Conservation (phyloP, 108 stramenopile genomes). For the Pseudonitzschia pungens region DNA sequence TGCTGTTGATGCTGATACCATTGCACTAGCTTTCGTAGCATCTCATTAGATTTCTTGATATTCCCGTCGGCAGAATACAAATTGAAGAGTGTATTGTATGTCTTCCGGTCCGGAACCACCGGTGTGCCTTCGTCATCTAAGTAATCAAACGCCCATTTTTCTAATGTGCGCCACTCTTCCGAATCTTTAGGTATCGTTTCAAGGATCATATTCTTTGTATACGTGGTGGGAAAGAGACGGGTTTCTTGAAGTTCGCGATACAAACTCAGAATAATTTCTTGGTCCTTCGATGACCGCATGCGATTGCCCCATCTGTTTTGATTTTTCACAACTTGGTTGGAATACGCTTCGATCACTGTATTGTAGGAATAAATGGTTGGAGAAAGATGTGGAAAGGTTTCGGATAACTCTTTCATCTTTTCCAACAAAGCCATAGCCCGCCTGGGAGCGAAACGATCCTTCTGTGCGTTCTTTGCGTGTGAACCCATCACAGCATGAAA, state of each 20-base stretch:
- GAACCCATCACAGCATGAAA: slow-evolving; percentile 20
- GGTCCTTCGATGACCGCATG: not conserved
- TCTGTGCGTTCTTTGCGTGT: slow-evolving; percentile 15
- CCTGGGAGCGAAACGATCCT: slow-evolving; percentile 19
- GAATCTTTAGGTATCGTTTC: not conserved
- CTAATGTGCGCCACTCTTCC: slow-evolving; percentile 11
- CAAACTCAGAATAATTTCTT: slow-evolving; percentile 9
- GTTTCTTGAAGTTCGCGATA: slow-evolving; percentile 9
- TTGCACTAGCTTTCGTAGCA: slow-evolving; percentile 18
- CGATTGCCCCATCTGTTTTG: slow-evolving; percentile 1
- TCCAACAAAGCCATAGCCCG: slow-evolving; percentile 14
- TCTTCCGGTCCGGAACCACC: slow-evolving; percentile 15
- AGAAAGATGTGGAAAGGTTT: slow-evolving; percentile 17
- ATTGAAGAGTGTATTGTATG: slow-evolving; percentile 23
- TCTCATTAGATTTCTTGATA: slow-evolving; percentile 12
- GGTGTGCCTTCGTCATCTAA: not conserved
- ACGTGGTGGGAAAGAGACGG: slow-evolving; percentile 15
- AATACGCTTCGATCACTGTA: slow-evolving; percentile 29
- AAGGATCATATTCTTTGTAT: slow-evolving; percentile 26
- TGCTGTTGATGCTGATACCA: not conserved
- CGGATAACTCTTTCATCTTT: slow-evolving; percentile 15
- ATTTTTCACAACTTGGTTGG: slow-evolving; percentile 14
- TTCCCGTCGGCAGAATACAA: slow-evolving; percentile 13
- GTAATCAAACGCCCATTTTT: slow-evolving; percentile 14
- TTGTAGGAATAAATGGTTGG: slow-evolving; percentile 26